Evolutionary conservation across 495 filamentous ascomycete genomes (phyloP), one percentile per base, ranked within the genome.

Genomic region (Pyrenula massariospora): DNA sequence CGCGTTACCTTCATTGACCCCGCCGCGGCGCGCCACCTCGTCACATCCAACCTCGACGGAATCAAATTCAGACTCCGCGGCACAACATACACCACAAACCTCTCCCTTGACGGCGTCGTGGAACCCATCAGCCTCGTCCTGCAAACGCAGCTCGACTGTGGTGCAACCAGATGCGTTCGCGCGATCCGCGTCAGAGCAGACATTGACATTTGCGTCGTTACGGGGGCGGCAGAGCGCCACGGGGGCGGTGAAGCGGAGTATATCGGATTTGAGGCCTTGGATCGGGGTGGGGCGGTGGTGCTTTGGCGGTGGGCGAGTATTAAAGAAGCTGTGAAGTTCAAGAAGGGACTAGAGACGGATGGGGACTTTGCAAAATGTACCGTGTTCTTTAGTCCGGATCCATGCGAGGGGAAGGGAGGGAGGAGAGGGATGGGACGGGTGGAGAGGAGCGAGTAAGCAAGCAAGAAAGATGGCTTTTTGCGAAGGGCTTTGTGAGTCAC

Each of bases 41-140:
- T 70, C 58, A 63, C 67, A 11, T 67, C 63, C 23, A 72, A 74
- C 19, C 68, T 61, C 23, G 77, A 77, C 48, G 75, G 75, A n/a
- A 66, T 78, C 48, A 62, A 62, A 36, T 69, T 73, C 10, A 57
- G 61, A 12, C 64, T 62, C 31, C 60, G 68, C 22, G 57, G 56
- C 12, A 58, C 60, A 20, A 48, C 59, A 8, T 47, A 61, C 51
- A 60, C 70, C 2, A 60, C 68, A 24, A 66, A 67, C 21, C 71
- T 74, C 5, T 68, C 73, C 47, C 60, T 67, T 24, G 62, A 59
- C 5, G 56, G 63, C 12, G 70, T 70, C 1, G 69, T 71, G 3
- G 67, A 74, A 36, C 66, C 71, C 8, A 47, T 73, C 53, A 67
- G 68, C 55, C 70, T 68, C 15, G 55, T 70, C 19, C 66, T 77